Base-by-base conservation (phyloP, 176 grass and related monocot genomes). In the Saccharum spontaneum region DNA sequence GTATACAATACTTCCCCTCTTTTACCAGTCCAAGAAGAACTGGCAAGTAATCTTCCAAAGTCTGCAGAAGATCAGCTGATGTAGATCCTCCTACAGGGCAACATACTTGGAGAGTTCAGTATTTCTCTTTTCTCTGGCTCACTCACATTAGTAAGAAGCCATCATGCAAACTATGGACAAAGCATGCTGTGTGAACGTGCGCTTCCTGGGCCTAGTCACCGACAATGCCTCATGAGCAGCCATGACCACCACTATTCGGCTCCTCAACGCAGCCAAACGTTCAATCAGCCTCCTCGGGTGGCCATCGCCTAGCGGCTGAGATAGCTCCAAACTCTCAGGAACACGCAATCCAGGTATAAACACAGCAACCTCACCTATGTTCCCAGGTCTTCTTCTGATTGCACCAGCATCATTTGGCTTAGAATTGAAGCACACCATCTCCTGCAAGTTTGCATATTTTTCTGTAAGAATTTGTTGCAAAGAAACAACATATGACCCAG, bases 331-430 rank as follows among this genome's bases (percentile, higher is more conserved):
- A 28, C 30, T 78, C 68, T 91, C 85, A 1, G 90, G 95, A 76
- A 95, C 83, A 11, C 91, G 84, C 76, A 92, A 54, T 83, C 90
- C 92, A 0, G 92, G 92, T 9, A 91, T 77, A 44, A 93, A 98
- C 59, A 98, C 95, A 22, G 90, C 91, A 78, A 98, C 89, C 71
- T 98, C 95, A 14, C 95, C 95, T 40, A 98, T 94, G 90, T 88
- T 95, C 37, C 71, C 79, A 8, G 90, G 89, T 46, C 75, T 90
- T 75, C 89, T 88, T 76, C 91, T 84, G 38, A 75, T 73, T 22
- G 79, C 76, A 22, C 87, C 37, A 0, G 87, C 75, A 52, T 98
- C 80, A 1, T 76, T 84, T 54, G 87, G 86, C 31, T 86, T 95
- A 10, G 93, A 98, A 71, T 59, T 79, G 44, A 95, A 74, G 82